A percentile compares a stretch with the other conserved stretches of the same genome.
phyloP scores from a whole-genome alignment of 192 early-diverging fungal genomes.

The Allomyces macrogynus region DNA sequence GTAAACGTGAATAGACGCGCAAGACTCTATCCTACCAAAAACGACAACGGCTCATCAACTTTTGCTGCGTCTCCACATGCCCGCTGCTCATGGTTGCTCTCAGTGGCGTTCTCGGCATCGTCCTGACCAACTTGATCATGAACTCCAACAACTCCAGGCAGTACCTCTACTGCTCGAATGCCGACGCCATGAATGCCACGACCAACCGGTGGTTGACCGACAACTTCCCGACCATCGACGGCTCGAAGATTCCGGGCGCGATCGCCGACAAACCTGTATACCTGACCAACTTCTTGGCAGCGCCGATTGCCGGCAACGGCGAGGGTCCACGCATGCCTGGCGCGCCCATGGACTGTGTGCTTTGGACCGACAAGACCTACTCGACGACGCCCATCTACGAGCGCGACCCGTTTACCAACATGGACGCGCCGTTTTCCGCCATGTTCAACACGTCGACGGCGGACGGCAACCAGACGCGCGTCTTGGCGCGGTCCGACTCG shows the following conservation, averaged over 20 bases:
- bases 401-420: not conserved
- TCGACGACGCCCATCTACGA: not conserved
- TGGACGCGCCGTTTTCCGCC: not conserved
- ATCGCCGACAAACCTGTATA: conserved; percentile 10
- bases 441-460: not conserved
- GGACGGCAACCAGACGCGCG: not conserved
- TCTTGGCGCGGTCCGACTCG: not conserved
- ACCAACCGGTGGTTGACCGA: conserved; percentile 7
- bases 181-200: conserved; percentile 15
- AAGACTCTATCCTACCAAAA: conserved; percentile 49
- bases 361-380: conserved; percentile 4
- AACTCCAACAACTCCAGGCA: conserved; percentile 5
- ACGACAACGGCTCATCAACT: conserved; percentile 47
- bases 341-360: conserved; percentile 4
- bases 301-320: not conserved
- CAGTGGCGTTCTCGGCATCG: conserved; percentile 24
- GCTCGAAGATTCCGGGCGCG: conserved; percentile 15
- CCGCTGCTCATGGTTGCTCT: conserved; percentile 50
- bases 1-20: too few species aligned
- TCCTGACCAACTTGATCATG: conserved; percentile 14
- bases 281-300: conserved; percentile 14
- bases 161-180: conserved; percentile 25
- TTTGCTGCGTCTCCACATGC: conserved; percentile 45
- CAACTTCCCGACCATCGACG: conserved; percentile 16
- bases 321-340: too few species aligned